Base-by-base conservation (phyloP, 164 flowering plant genomes). In the Malania oleifera region DNA sequence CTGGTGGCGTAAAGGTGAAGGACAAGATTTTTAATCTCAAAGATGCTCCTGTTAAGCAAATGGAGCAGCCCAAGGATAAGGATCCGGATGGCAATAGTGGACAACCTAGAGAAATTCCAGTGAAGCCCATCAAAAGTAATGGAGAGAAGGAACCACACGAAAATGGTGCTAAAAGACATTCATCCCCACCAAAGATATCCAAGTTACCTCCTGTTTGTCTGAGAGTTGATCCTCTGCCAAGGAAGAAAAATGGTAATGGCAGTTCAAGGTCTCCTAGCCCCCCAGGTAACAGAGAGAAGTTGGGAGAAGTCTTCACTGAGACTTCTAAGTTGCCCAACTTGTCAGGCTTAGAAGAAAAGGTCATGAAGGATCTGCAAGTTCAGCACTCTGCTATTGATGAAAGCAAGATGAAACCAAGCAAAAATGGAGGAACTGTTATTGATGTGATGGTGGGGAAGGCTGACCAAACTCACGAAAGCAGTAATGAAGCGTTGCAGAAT, bases 191-290 rank as follows among this genome's bases (percentile, higher is more conserved):
- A 2, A 86, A 80, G 52, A 35, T 69, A 20, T 65, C 85, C 2
- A 80, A 80, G 64, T 55, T 87, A 20, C 84, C 95, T 55, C 91
- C 91, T 49, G 80, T 89, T 57, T 85, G 95, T 56, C 64, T 89
- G 49, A 75, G 95, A 58, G 78, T 87, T 39, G 95, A 87, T 62
- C 97, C 95, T 17, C 53, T 82, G 61, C 85, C 84, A 6, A 75
- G 59, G 68, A 84, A 57, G 75, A 85, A 71, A 52, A 71, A 41
- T 56, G 72, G 70, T 20, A 75, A 75, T 58, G 80, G 77, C 1
- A 65, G 59, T 27, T 77, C 84, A 31, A 73, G 84, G 55, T 80
- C 89, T 37, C 78, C 78, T 18, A 80, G 83, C 54, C 82, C 88
- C 60, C 77, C 83, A 28, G 63, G 68, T 47, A 41, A 31, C 5